A percentile compares a stretch with the other conserved stretches of the same genome.
Conservation (phyloP, 2,329 filamentous ascomycete species). For the Allantophomopsis cytisporea region DNA sequence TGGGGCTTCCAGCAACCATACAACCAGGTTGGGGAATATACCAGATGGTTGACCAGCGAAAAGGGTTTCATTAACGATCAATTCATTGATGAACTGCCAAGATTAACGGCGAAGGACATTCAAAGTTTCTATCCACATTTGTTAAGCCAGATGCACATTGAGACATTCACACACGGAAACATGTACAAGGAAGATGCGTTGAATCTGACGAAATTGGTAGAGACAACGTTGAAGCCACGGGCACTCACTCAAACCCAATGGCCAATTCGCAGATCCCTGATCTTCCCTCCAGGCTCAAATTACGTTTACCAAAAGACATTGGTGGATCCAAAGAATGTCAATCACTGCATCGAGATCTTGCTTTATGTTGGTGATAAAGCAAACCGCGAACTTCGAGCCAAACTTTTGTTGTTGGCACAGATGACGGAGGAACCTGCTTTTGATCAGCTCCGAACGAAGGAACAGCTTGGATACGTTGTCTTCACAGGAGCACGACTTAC, state of each 20-base stretch:
- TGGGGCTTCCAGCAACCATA: constrained; percentile 83
- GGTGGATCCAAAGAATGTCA: constrained; percentile 79
- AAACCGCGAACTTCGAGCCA: constrained; percentile 59
- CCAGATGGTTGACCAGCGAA: constrained; percentile 66
- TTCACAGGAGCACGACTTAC: constrained; percentile 65
- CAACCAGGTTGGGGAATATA: constrained; percentile 74
- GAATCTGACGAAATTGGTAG: constrained; percentile 70
- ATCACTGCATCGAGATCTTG: constrained; percentile 72
- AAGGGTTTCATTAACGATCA: constrained; percentile 70
- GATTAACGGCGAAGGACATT: constrained; percentile 62
- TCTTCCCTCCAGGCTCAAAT: constrained; percentile 70
- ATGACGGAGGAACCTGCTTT: constrained; percentile 90
- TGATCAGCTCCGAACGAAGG: constrained; percentile 88
- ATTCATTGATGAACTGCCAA: constrained; percentile 60
- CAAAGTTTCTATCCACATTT: constrained; percentile 68
- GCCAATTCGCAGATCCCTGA: constrained; percentile 62
- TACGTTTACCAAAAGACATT: constrained; percentile 70
- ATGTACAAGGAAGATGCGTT: constrained; percentile 88
- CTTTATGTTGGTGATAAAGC: constrained; percentile 56
- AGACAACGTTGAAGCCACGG: constrained; percentile 62
- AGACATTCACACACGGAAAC: constrained; percentile 83
- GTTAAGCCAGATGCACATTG: constrained; percentile 73
- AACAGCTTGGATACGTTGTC: constrained; percentile 94
- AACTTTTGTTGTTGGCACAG: constrained; percentile 71
- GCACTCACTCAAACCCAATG: constrained; percentile 65